Evolutionary conservation across 192 early-diverging fungal genomes (phyloP), one percentile per base, ranked within the genome.

Genomic region (Backusella macrospora): DNA sequence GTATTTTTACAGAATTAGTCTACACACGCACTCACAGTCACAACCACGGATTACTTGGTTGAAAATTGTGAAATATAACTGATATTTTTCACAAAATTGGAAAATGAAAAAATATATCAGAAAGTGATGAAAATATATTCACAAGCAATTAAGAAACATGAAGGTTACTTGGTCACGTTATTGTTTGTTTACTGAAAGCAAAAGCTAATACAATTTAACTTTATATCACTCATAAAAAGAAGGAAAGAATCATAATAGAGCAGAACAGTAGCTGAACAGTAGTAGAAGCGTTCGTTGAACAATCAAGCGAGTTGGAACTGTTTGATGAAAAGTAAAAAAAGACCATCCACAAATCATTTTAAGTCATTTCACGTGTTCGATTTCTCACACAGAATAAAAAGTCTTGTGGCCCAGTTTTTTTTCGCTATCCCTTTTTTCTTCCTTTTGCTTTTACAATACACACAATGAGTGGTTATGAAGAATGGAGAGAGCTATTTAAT

Each of bases 311-410:
- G 4, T 23, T 13, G 18, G 52, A 59, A 59, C 12, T 13, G 23
- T 59, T 23, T 59, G 21, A 23, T 59, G 4, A 4, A 26, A 26
- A 59, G 29, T 34, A 12, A 59, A 59, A 13, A 59, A 59, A 59
- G 21, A 59, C 9, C 29, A 34, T 34, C 29, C 29, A 34, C 29
- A 34, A 34, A 34, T 34, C 29, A 34, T 34, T 34, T n/a, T n/a
- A n/a, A 21, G 18, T 55, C 21, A 8, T 21, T 21, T 55, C 49
- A 55, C 49, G 49, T 55, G 49, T 55, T 21, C 23, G 23, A 15
- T 55, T 55, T 55, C 49, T 55, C 49, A 55, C 49, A 55, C 49
- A n/a, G 23, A 23, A 23, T 55, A 55, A 55, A n/a, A n/a, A n/a
- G n/a, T n/a, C n/a, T n/a, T n/a, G 49, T 55, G 49, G 49, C 23